Evolutionary conservation across 2,329 filamentous ascomycete species (phyloP).

Genomic region (Aspergillus neotritici): DNA sequence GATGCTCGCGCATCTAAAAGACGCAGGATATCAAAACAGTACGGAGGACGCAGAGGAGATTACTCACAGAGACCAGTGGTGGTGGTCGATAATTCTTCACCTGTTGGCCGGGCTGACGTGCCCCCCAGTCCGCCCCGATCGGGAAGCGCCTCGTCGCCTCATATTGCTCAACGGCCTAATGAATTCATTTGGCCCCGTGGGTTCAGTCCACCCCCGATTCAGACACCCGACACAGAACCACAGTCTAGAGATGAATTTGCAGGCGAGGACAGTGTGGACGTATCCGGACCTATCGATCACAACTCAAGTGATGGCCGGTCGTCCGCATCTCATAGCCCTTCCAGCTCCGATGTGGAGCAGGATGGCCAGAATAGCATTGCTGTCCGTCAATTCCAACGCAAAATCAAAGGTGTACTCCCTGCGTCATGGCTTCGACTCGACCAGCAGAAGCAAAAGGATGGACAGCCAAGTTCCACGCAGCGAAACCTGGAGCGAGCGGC

Average conservation of each 20-base stretch:
- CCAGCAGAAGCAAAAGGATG: constrained; percentile 28
- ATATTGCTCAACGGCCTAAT: constrained; percentile 15
- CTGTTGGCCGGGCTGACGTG: constrained; percentile 21
- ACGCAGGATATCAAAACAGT: constrained; percentile 27
- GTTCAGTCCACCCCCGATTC: constrained; percentile 24
- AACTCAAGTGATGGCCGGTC: constrained; percentile 16
- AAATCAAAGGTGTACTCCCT: constrained; percentile 45
- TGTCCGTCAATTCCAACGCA: constrained; percentile 34
- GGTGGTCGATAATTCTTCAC: constrained; percentile 21
- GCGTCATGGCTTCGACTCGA: constrained; percentile 45
- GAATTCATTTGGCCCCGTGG: constrained; percentile 36
- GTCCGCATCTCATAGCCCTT: constrained; percentile 13
- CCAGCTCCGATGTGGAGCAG: constrained; percentile 11
- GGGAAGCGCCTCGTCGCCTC: constrained; percentile 25
- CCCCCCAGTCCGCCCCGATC: constrained; percentile 39
- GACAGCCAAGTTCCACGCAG: constrained; percentile 12
- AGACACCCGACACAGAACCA: constrained; percentile 22
- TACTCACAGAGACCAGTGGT: constrained; percentile 14
- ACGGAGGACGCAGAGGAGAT: neutral
- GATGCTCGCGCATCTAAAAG: constrained; percentile 24
- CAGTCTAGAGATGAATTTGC: constrained; percentile 14
- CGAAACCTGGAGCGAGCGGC: constrained; percentile 16
- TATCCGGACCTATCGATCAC: constrained; percentile 10
- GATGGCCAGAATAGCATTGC: constrained; percentile 17
- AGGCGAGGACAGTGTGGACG: constrained; percentile 13